Base-by-base conservation (phyloP, 371 early-diverging fungal genomes). In the Mortierella sp. region DNA sequence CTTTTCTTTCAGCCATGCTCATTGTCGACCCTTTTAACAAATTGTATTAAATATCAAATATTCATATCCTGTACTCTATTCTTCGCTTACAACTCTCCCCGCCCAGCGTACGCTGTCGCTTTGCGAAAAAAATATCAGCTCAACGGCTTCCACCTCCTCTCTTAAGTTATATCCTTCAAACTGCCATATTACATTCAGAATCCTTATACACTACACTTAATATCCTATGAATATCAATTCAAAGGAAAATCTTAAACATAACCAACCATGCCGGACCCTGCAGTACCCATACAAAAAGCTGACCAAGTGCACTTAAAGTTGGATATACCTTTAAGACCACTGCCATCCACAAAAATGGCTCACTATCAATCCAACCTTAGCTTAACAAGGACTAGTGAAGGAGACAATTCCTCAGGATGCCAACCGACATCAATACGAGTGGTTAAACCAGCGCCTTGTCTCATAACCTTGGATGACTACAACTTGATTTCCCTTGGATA, bases 401-500 rank as follows among this genome's bases (percentile, higher is more conserved):
- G n/a, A 22, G 17, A 43, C 31, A 23, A 9, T 15, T 40, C 53
- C 17, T 45, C 26, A 10, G 59, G 26, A 19, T 47, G 29, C 23
- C 68, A 35, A 3, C 37, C 37, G 5, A 6, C 37, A 19, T 57
- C 67, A 31, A 72, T 40, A n/a, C 10, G 63, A 23, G 2, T 54
- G 4, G 49, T 55, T 45, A 57, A 43, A 7, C 19, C 65, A 15
- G 42, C 67, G 23, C 56, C 79, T 6, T 62, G 62, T 13, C 55
- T 68, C 10, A 42, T 73, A 26, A 73, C 64, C 15, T 42, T 78
- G 45, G 79, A 78, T 40, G 79, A 78, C 55, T 42, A 68, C 42
- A 78, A 78, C 34, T 68, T 78, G 1, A 66, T 78, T 2, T 78
- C 79, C 0, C 66, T 78, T 12, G 79, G 79, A 57, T 78, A 78